phyloP scores from a whole-genome alignment of 352 stramenopile genomes.

The Phytopythium delawarense region DNA sequence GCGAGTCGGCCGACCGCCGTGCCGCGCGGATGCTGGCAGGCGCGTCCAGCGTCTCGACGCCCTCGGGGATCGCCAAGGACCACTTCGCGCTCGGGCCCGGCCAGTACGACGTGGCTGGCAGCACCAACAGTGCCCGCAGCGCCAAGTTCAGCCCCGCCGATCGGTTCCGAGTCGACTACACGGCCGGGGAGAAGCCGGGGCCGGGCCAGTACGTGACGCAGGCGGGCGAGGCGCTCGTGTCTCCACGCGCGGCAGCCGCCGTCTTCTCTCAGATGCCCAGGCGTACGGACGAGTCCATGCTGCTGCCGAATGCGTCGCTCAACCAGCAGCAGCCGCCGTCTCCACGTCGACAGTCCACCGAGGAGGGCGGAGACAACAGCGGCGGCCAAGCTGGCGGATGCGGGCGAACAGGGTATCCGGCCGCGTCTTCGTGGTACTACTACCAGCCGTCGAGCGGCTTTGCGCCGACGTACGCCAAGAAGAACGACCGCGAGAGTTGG shows the following conservation, averaged over 20 bases:
- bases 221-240: slow-evolving; percentile 22
- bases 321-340: neutral
- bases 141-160: slow-evolving; percentile 62
- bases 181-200: slow-evolving; percentile 26
- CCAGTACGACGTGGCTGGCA: slow-evolving; percentile 41
- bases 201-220: slow-evolving; percentile 46
- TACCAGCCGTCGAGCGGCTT: slow-evolving; percentile 44
- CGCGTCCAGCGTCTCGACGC: slow-evolving; percentile 5
- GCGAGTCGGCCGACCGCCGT: slow-evolving; percentile 10
- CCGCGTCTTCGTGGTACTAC: slow-evolving; percentile 28
- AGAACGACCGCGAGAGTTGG: slow-evolving; percentile 37
- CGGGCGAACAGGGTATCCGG: neutral
- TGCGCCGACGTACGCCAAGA: slow-evolving; percentile 9
- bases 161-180: slow-evolving; percentile 46
- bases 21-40: slow-evolving; percentile 13
- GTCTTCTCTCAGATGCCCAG: slow-evolving; percentile 55
- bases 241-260: slow-evolving; percentile 21
- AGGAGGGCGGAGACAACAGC: neutral
- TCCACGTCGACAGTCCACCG: neutral
- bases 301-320: neutral
- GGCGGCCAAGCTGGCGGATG: neutral
- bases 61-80: slow-evolving; percentile 25
- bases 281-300: slow-evolving; percentile 13
- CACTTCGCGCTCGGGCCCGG: slow-evolving; percentile 53
- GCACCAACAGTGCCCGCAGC: slow-evolving; percentile 9